Conservation (phyloP, 1,284 basidiomycete species). For the Tilletia indica region DNA sequence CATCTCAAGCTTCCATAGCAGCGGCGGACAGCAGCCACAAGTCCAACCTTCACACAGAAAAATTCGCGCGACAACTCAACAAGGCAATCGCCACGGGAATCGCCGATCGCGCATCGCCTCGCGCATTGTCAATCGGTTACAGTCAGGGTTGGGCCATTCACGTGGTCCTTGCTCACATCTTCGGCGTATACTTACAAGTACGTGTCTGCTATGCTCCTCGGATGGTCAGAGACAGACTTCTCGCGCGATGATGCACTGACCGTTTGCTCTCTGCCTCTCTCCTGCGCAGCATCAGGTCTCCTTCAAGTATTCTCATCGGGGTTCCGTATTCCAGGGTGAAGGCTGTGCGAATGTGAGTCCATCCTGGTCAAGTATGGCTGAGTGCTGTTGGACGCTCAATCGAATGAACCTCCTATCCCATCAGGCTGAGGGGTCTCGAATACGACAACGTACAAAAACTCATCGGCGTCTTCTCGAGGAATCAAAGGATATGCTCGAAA, state of each 20-base stretch:
- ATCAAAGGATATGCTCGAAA: background rate
- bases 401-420: background rate
- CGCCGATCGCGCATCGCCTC: constrained; percentile 66
- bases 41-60: constrained; percentile 69
- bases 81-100: constrained; percentile 90
- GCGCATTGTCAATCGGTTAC: too few species aligned
- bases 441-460: background rate
- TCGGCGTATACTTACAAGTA: constrained; percentile 94
- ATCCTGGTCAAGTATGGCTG: background rate
- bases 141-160: constrained; percentile 86
- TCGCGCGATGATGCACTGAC: constrained; percentile 15
- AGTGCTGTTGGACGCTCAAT: background rate
- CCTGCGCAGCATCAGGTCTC: constrained; percentile 73
- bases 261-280: constrained; percentile 68
- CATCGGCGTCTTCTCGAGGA: background rate
- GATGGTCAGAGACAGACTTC: background rate
- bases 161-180: constrained; percentile 82
- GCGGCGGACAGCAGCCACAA: constrained; percentile 18
- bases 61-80: constrained; percentile 80
- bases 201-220: constrained; percentile 43
- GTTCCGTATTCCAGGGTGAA: constrained; percentile 87
- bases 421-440: constrained; percentile 64
- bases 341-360: constrained; percentile 63
- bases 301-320: constrained; percentile 77
- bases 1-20: background rate